A percentile compares a stretch with the other conserved stretches of the same genome.
Conservation (phyloP, 352 stramenopile genomes). For the Phytopythium ostracodes region DNA sequence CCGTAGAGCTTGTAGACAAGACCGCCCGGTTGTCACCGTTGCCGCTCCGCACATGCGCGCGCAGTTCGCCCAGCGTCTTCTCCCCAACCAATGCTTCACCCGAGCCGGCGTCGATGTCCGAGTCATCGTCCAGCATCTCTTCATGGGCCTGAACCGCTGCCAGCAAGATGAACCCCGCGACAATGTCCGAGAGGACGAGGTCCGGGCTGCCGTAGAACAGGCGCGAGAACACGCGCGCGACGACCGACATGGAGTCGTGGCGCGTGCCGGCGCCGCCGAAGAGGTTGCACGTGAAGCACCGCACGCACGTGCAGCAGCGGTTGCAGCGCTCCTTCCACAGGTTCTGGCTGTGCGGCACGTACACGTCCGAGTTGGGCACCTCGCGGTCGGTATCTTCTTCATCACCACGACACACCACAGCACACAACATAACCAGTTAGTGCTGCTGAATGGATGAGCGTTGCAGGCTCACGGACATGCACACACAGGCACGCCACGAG, state of each 20-base stretch:
- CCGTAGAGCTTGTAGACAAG: constrained; percentile 3
- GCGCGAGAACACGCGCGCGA: constrained; percentile 78
- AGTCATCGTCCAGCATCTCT: constrained; percentile 32
- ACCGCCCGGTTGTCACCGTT: not conserved
- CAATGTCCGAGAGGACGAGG: constrained; percentile 86
- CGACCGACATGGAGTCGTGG: constrained; percentile 86
- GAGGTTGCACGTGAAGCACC: constrained; percentile 85
- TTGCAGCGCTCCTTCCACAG: constrained; percentile 77
- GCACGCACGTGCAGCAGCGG: constrained; percentile 71
- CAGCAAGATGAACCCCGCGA: constrained; percentile 79
- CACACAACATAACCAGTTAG: not conserved
- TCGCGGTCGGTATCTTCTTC: constrained; percentile 43
- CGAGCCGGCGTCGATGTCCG: not conserved
- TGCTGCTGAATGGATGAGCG: not conserved
- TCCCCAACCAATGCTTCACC: constrained; percentile 11
- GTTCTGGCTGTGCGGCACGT: constrained; percentile 68
- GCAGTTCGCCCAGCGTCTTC: constrained; percentile 49
- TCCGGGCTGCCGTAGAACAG: constrained; percentile 86
- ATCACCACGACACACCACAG: constrained; percentile 7
- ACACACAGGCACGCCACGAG: constrained; percentile 8
- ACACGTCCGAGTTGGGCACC: constrained; percentile 74
- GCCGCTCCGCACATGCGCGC: constrained; percentile 30
- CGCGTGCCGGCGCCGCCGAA: constrained; percentile 81
- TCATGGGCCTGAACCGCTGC: constrained; percentile 81
- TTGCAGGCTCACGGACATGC: not conserved